phyloP scores from a whole-genome alignment of 768 basidiomycete species.

The Phylloporus sp. region DNA sequence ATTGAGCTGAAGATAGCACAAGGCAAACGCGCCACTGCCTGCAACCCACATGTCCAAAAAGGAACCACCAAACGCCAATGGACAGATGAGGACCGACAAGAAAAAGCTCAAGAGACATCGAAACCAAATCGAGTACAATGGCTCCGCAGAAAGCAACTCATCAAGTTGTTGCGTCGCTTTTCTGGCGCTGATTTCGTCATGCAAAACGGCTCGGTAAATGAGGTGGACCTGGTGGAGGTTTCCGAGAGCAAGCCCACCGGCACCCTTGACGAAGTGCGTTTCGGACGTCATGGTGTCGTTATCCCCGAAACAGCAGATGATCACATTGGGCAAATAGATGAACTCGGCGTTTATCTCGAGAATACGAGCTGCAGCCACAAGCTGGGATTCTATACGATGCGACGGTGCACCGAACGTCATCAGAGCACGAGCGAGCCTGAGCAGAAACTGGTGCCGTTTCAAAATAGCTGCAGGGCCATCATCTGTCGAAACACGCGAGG shows the following conservation, averaged over 20 bases:
- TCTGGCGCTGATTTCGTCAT: conserved; percentile 86
- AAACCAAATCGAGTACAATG: conserved; percentile 57
- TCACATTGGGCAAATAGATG: conserved; percentile 75
- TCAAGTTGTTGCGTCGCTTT: conserved; percentile 63
- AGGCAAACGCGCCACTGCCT: conserved; percentile 59
- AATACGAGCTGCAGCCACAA: conserved; percentile 81
- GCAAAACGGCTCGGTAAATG: conserved; percentile 82
- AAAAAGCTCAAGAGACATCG: conserved; percentile 66
- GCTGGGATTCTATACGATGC: conserved; percentile 90
- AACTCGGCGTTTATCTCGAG: conserved; percentile 91
- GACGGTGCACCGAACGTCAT: conserved; percentile 93
- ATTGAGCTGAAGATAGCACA: conserved; percentile 66
- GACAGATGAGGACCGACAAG: conserved; percentile 74
- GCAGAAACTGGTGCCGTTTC: conserved; percentile 78
- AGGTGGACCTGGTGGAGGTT: conserved; percentile 79
- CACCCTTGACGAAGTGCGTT: conserved; percentile 82
- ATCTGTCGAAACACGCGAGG: background rate
- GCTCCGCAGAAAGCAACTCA: conserved; percentile 54
- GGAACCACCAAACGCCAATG: conserved; percentile 79
- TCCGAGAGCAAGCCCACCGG: conserved; percentile 74
- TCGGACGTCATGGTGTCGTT: conserved; percentile 85
- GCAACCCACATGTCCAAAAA: conserved; percentile 84
- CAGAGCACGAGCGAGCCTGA: conserved; percentile 78
- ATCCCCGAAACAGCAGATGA: conserved; percentile 87
- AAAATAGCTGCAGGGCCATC: conserved; percentile 52